Evolutionary conservation across 2,329 filamentous ascomycete genomes (phyloP), one percentile per base, ranked within the genome.

Genomic region (Chaetothyriales sp.): DNA sequence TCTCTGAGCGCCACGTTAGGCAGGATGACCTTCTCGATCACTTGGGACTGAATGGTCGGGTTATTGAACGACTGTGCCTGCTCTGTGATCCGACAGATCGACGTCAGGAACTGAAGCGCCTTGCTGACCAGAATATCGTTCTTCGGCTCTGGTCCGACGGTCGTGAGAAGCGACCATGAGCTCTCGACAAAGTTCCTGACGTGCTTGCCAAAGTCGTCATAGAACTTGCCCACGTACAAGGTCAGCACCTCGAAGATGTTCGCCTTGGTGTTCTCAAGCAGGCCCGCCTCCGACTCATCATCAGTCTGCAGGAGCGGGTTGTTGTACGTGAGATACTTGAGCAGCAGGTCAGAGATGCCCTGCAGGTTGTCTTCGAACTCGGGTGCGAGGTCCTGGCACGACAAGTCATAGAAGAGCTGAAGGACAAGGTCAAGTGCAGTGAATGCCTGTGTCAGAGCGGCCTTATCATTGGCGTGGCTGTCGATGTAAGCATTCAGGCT

Each of bases 51-150:
- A 2, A 86, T 83, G 3, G 77, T 76, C 61, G 88, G 79, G 59
- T 83, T 82, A 68, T 93, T 89, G 77, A 98, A 98, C 53, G 83
- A 80, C 55, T 79, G 74, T 1, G 89, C 86, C 64, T 96, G 89
- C 51, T 83, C 77, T 7, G 78, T 73, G 49, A 84, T 85, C 47
- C 82, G 80, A 10, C 87, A 86, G 28, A 96, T 84, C 6, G 89
- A 86, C 0, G 89, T 96, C 64, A 98, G 70, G 67, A 98, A 98
- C 62, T 95, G 87, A 55, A 98, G 71, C 0, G 90, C 90, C 67
- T 87, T 89, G 77, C 90, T 95, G 60, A 95, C 89, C 44, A 98
- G 75, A 51, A 86, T 83, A 64, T 98, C 92, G 67, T 93, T 95
- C 66, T 95, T 95, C 49, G 86, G 90, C 67, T 95, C 84, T 4